These are phyloP conservation scores for Alternaria brassicae DNA, from an alignment of 2,329 filamentous ascomycete genomes.

Conservation along the genomic window DNA sequence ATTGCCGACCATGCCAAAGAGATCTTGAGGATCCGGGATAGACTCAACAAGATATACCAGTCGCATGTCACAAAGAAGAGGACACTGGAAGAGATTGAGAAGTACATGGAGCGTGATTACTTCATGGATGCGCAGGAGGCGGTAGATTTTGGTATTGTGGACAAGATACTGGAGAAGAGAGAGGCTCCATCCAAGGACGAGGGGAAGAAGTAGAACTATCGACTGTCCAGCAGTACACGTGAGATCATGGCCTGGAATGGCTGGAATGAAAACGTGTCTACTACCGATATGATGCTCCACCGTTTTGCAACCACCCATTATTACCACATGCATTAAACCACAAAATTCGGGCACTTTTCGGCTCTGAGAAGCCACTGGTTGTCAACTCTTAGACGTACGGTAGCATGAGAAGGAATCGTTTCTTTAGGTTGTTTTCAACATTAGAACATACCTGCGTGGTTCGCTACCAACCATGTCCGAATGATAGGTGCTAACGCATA, in stretches of 20 bases:
- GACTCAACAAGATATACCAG: conserved; percentile 90
- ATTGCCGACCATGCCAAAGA: conserved; percentile 98
- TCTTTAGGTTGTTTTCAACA: no score
- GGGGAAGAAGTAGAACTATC: conserved; percentile 19
- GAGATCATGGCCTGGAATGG: not conserved
- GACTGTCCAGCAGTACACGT: not conserved
- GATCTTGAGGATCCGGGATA: conserved; percentile 83
- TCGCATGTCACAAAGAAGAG: conserved; percentile 82
- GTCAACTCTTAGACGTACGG: no score
- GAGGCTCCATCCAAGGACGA: conserved; percentile 53
- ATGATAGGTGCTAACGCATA: no score
- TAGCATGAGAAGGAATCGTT: no score
- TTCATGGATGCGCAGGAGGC: conserved; percentile 92
- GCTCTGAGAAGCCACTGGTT: not conserved
- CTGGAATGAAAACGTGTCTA: not conserved
- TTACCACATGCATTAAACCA: not conserved
- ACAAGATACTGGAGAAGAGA: conserved; percentile 79
- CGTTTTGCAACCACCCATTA: not conserved
- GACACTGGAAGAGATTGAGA: conserved; percentile 82
- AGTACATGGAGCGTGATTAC: conserved; percentile 95
- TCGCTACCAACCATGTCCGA: no score
- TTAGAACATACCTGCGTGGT: no score
- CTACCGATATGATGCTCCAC: not conserved
- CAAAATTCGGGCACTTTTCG: not conserved
- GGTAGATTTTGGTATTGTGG: conserved; percentile 86